Percentiles rank a stretch among this genome's conserved stretches.
phyloP scores from a whole-genome alignment of 441 rosid genomes.

The Flueggea neowawraea region DNA sequence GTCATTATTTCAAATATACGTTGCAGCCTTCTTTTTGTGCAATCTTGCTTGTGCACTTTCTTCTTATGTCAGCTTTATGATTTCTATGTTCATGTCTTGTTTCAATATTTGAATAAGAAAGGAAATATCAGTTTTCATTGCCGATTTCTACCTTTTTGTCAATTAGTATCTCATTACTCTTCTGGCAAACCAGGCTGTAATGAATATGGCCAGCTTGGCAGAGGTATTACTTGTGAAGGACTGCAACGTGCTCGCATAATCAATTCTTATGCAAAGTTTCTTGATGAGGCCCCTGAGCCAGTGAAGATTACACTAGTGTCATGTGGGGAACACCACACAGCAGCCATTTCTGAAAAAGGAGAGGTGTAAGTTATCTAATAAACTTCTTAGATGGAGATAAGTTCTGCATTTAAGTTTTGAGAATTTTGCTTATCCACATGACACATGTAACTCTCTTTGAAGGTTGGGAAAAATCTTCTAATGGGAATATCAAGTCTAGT shows the following conservation, averaged over 20 bases:
- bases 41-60: too few relatives aligned
- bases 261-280: conserved; percentile 78
- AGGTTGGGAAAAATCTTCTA: conserved; percentile 47
- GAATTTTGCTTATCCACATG: conserved; percentile 43
- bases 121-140: conserved; percentile 5
- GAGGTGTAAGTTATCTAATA: conserved; percentile 92
- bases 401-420: conserved; percentile 21
- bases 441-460: conserved; percentile 48
- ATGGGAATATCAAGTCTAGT: conserved; percentile 36
- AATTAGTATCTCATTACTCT: conserved; percentile 20
- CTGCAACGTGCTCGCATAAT: conserved; percentile 76
- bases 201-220: conserved; percentile 95
- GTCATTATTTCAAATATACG: not conserved
- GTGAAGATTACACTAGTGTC: conserved; percentile 86
- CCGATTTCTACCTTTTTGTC: conserved; percentile 18
- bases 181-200: conserved; percentile 72
- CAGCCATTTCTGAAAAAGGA: conserved; percentile 82
- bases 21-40: too few relatives aligned
- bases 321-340: conserved; percentile 96
- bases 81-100: too few relatives aligned
- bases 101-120: not conserved
- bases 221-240: conserved; percentile 96
- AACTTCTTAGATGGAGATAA: conserved; percentile 40
- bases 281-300: conserved; percentile 93
- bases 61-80: too few relatives aligned